Conservation (phyloP, 164 flowering plant species). For the Dillenia suffruticosa region DNA sequence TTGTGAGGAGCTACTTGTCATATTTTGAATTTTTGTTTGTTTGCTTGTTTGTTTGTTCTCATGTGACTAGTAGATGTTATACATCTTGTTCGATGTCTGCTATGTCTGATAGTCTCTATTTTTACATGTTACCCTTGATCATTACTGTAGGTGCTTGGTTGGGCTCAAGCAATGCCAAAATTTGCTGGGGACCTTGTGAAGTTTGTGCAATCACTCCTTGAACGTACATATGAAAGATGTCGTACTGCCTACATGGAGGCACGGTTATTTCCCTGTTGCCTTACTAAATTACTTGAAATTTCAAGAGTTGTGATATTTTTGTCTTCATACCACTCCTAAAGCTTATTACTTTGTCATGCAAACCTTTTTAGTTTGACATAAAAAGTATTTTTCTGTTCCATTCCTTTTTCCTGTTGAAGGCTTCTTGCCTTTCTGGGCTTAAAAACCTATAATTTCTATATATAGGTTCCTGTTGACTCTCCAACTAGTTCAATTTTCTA, state of each 20-base stretch:
- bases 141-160: constrained; percentile 72
- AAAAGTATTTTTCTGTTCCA: too few relatives aligned
- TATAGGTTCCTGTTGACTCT: too few relatives aligned
- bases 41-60: neutral
- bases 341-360: too few relatives aligned
- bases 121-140: constrained; percentile 2
- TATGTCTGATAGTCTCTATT: too few relatives aligned
- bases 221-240: constrained; percentile 95
- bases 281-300: constrained; percentile 2
- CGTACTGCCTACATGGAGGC: constrained; percentile 98
- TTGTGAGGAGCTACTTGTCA: neutral
- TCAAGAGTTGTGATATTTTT: neutral
- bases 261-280: constrained; percentile 20
- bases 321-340: too few relatives aligned
- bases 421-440: too few relatives aligned
- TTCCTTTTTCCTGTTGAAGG: too few relatives aligned
- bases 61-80: neutral
- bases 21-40: neutral
- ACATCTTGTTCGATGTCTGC: too few relatives aligned
- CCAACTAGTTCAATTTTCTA: too few relatives aligned
- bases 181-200: constrained; percentile 88
- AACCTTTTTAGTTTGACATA: too few relatives aligned
- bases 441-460: too few relatives aligned
- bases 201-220: constrained; percentile 93
- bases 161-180: constrained; percentile 99